phyloP scores from a whole-genome alignment of 1,139 yeast species.

The Yamadazyma diddensiae region DNA sequence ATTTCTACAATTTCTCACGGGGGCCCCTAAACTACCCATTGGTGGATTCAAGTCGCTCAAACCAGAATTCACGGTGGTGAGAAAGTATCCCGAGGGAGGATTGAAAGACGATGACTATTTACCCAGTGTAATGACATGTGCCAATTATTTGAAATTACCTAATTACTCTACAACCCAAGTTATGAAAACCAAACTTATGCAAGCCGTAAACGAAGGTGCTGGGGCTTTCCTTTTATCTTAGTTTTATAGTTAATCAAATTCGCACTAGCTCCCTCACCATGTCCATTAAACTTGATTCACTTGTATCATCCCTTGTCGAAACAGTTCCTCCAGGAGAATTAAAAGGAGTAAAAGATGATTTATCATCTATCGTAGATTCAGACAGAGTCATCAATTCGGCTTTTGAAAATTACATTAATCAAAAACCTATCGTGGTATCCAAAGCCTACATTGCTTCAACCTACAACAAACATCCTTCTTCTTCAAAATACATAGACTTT shows the following conservation, averaged over 20 bases:
- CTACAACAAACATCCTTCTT: slow-evolving; percentile 28
- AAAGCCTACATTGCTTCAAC: slow-evolving; percentile 31
- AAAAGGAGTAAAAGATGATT: slow-evolving; percentile 26
- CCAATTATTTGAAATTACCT: slow-evolving; percentile 88
- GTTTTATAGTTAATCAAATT: background rate
- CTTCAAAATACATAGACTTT: slow-evolving; percentile 40
- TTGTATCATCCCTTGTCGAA: slow-evolving; percentile 33
- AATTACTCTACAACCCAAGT: slow-evolving; percentile 64
- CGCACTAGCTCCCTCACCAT: slow-evolving; percentile 1
- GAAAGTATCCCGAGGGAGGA: slow-evolving; percentile 71
- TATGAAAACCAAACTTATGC: slow-evolving; percentile 54
- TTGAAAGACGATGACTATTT: slow-evolving; percentile 74
- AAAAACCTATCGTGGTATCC: slow-evolving; percentile 30
- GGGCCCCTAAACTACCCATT: slow-evolving; percentile 88
- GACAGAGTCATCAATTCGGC: slow-evolving; percentile 26
- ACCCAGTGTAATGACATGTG: slow-evolving; percentile 99
- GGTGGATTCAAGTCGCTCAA: slow-evolving; percentile 87
- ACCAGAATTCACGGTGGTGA: slow-evolving; percentile 86
- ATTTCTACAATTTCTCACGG: slow-evolving; percentile 86
- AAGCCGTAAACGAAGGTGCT: slow-evolving; percentile 85
- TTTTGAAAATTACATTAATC: slow-evolving; percentile 28
- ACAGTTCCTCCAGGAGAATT: slow-evolving; percentile 46
- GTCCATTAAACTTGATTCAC: slow-evolving; percentile 10
- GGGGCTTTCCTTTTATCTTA: slow-evolving; percentile 82
- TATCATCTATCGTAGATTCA: slow-evolving; percentile 22